Evolutionary conservation across 139 green algal species (phyloP).

Genomic region (Chlamydomonas schloesseri): DNA sequence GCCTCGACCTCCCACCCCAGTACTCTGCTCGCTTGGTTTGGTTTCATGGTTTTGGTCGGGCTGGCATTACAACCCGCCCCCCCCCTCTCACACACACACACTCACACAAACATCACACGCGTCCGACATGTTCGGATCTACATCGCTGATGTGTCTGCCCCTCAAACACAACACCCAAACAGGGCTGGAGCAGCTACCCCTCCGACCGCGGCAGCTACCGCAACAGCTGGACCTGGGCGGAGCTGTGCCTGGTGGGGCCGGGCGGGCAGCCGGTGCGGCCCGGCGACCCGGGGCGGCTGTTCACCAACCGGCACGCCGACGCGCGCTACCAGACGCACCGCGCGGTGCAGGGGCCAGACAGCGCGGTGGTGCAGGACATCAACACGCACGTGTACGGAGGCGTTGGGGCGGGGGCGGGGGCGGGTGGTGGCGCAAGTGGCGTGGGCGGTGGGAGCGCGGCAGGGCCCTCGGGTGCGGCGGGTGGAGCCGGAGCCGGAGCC

Average conservation of each 20-base stretch:
- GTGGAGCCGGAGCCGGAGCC: neutral
- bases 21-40: too few relatives aligned
- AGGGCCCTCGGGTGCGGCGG: too few relatives aligned
- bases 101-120: too few relatives aligned
- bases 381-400: neutral
- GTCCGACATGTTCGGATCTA: too few relatives aligned
- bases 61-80: too few relatives aligned
- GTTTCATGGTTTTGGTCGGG: too few relatives aligned
- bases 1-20: too few relatives aligned
- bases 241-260: slow-evolving; percentile 20
- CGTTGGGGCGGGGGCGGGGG: neutral
- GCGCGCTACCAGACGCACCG: neutral
- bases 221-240: slow-evolving; percentile 45
- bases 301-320: slow-evolving; percentile 30
- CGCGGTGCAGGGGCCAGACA: neutral
- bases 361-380: neutral
- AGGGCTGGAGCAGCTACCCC: slow-evolving; percentile 48
- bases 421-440: too few relatives aligned
- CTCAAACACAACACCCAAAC: neutral
- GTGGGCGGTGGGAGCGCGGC: too few relatives aligned
- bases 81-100: too few relatives aligned
- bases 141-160: too few relatives aligned
- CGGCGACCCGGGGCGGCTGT: neutral
- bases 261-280: neutral
- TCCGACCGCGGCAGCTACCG: slow-evolving; percentile 33